A percentile compares a stretch with the other conserved stretches of the same genome.
Conservation (phyloP, 768 basidiomycete genomes). For the Termitomyces sp. region DNA sequence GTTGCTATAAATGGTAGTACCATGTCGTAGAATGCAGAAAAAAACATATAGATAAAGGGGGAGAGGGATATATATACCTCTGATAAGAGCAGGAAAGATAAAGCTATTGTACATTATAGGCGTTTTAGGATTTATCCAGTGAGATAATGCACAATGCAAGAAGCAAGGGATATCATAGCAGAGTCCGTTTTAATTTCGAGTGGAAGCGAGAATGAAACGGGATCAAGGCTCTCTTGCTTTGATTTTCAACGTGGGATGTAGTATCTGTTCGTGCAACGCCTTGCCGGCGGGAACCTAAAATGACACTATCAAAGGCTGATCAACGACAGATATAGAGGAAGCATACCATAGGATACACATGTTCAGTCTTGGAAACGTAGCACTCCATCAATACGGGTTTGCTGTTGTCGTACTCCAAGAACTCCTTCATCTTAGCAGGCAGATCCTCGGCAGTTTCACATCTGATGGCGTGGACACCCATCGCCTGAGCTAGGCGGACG, state of each 20-base stretch:
- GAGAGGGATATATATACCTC: not conserved
- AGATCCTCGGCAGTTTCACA: constrained; percentile 68
- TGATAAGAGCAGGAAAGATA: not conserved
- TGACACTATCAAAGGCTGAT: constrained; percentile 1
- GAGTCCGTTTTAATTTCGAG: not conserved
- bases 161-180: not conserved
- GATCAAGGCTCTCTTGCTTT: constrained; percentile 12
- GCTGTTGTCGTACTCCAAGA: constrained; percentile 86
- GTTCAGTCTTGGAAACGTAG: constrained; percentile 74
- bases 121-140: not conserved
- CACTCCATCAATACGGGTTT: constrained; percentile 92
- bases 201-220: not conserved
- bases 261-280: constrained; percentile 86
- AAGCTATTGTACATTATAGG: constrained; percentile 8
- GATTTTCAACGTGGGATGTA: constrained; percentile 46
- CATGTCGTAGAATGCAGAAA: not conserved
- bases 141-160: not conserved
- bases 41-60: not conserved
- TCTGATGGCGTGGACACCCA: constrained; percentile 89
- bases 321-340: not conserved
- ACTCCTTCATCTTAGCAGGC: constrained; percentile 96
- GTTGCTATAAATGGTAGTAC: not conserved
- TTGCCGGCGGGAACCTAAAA: constrained; percentile 83
- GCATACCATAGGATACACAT: constrained; percentile 86
- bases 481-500: constrained; percentile 79